Evolutionary conservation across 176 grass and related monocot genomes (phyloP), one percentile per base, ranked within the genome.

Genomic region (Zoysia pacifica): DNA sequence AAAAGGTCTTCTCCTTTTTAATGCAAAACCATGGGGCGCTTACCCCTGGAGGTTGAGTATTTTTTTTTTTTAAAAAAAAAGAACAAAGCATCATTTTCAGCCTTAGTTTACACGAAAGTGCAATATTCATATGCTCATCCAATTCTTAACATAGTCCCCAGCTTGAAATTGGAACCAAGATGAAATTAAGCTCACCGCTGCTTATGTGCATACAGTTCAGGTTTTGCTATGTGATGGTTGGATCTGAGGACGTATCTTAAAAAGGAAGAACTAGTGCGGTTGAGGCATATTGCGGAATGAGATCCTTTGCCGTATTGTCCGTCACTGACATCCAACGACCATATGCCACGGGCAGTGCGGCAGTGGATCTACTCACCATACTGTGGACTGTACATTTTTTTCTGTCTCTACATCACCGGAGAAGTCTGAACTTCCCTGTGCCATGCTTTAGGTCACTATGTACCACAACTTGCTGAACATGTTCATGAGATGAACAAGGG

Each of bases 381-480:
- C 9, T 50, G 11, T 75, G 45, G 45, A 75, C 1, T 12, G 66
- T 60, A 82, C 6, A 6, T 5, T 47, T 47, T 7, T 38, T 78
- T 69, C 42, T 18, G 10, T 73, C 3, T 80, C 16, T 60, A 50
- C 51, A 14, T 68, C 70, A 80, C 6, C 60, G 37, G 80, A 74
- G 44, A 61, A 43, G 28, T 20, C 2, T 70, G 15, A 69, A 69
- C 9, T 76, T 55, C 16, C 47, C 18, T 62, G 18, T n/a, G 53
- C 41, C 82, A 66, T 83, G 48, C 11, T 86, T 53, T 78, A 97
- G 91, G 93, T 77, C 93, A 97, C 45, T 97, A 97, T 85, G 93
- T 97, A 12, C 93, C 93, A 48, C 93, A 93, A 50, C 83, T 97
- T 82, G 93, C 88, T 78, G 86, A 91, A 47, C 86, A 91, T 72